These are phyloP conservation scores for Nemania diffusa DNA, from an alignment of 2,329 filamentous ascomycete genomes.

Conservation along the genomic window DNA sequence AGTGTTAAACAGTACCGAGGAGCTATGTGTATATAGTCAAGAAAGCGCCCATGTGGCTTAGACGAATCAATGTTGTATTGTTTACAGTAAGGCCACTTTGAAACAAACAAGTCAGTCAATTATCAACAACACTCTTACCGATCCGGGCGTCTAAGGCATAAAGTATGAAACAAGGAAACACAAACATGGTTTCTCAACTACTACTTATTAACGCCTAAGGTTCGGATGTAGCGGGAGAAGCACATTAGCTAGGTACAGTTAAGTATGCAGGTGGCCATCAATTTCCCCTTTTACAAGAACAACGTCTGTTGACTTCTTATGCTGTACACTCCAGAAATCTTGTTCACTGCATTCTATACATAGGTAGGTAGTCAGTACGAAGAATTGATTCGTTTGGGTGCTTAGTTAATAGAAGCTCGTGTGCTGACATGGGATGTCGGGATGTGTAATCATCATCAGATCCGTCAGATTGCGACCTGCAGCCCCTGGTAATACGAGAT, in stretches of 20 bases:
- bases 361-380: not conserved
- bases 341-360: too few relatives aligned
- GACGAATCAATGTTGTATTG: not conserved
- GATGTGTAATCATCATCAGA: slow-evolving; percentile 2
- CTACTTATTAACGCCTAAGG: not conserved
- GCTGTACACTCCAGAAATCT: too few relatives aligned
- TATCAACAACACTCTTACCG: not conserved
- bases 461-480: slow-evolving; percentile 10
- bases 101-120: not conserved
- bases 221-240: not conserved
- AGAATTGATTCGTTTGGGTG: not conserved
- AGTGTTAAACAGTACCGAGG: too few relatives aligned
- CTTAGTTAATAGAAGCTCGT: not conserved
- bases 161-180: slow-evolving; percentile 5
- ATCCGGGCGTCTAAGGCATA: not conserved
- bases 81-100: not conserved
- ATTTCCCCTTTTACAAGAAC: too few relatives aligned
- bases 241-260: not conserved
- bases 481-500: slow-evolving; percentile 24
- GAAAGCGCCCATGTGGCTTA: not conserved
- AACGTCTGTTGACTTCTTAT: too few relatives aligned
- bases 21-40: not conserved
- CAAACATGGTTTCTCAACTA: not conserved
- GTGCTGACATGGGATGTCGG: not conserved
- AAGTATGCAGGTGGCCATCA: too few relatives aligned